A percentile compares a stretch with the other conserved stretches of the same genome.
Conservation (phyloP, 2,329 filamentous ascomycete species). For the Aspergillus sp. region DNA sequence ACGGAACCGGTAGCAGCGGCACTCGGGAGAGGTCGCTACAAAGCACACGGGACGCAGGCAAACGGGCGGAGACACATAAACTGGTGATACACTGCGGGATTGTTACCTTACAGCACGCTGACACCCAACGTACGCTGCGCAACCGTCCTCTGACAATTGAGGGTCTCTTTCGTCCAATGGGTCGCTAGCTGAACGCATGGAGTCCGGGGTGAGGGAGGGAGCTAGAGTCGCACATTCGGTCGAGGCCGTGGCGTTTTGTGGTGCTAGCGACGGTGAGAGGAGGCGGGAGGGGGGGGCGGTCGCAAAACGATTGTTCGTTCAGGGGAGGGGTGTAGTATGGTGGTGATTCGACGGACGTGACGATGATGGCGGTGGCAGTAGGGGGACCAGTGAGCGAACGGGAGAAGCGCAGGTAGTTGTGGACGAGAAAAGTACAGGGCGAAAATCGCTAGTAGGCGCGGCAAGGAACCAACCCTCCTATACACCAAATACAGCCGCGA, state of each 20-base stretch:
- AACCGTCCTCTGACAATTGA: slow-evolving; percentile 37
- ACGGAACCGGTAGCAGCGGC: slow-evolving; percentile 24
- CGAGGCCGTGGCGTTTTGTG: slow-evolving; percentile 25
- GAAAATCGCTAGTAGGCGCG: slow-evolving; percentile 18
- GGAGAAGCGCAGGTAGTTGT: slow-evolving; percentile 15
- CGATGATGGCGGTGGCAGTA: slow-evolving; percentile 4
- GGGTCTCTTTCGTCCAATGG: slow-evolving; percentile 33
- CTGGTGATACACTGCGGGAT: slow-evolving; percentile 19
- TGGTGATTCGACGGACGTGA: not conserved
- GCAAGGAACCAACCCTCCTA: slow-evolving; percentile 24
- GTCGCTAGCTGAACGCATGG: slow-evolving; percentile 43
- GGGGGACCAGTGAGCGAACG: not conserved
- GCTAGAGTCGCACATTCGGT: slow-evolving; percentile 41
- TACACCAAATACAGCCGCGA: slow-evolving; percentile 18
- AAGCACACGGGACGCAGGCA: slow-evolving; percentile 26
- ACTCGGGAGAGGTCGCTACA: slow-evolving; percentile 29
- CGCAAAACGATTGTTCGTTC: slow-evolving; percentile 27
- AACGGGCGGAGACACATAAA: slow-evolving; percentile 25
- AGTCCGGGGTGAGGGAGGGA: slow-evolving; percentile 32
- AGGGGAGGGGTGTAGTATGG: slow-evolving; percentile 12
- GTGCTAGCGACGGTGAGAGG: slow-evolving; percentile 18
- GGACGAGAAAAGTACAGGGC: slow-evolving; percentile 19
- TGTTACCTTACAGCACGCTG: slow-evolving; percentile 28
- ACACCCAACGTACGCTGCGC: slow-evolving; percentile 29
- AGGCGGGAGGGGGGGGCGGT: slow-evolving; percentile 7